A percentile compares a stretch with the other conserved stretches of the same genome.
These are phyloP conservation scores for baker's yeast (Saccharomyces cerevisiae) DNA, from an alignment of 805 yeast species.

Conservation along the genomic window DNA sequence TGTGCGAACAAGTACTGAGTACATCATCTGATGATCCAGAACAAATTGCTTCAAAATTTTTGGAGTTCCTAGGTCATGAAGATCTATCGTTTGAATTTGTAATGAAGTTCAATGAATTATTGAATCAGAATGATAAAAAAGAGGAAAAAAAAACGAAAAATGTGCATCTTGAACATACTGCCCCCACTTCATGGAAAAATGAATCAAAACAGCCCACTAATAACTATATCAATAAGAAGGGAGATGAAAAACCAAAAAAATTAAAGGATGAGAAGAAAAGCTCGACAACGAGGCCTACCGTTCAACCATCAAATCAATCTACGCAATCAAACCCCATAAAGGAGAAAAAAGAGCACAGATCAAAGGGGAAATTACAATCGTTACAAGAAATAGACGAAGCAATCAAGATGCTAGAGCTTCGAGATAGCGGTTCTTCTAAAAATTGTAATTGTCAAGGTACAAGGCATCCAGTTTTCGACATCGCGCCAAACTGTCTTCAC, in stretches of 20 bases:
- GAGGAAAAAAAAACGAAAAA: not conserved
- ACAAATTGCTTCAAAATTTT: slow-evolving; percentile 22
- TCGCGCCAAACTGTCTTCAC: slow-evolving; percentile 86
- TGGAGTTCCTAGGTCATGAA: slow-evolving; percentile 28
- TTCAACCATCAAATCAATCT: not conserved
- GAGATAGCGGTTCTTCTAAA: slow-evolving; percentile 13
- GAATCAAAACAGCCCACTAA: not conserved
- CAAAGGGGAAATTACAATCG: slow-evolving; percentile 41
- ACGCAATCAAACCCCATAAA: not conserved
- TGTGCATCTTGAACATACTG: not conserved
- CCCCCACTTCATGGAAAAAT: not conserved
- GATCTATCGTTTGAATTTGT: slow-evolving; percentile 27
- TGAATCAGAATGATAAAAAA: slow-evolving; percentile 1
- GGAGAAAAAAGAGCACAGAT: slow-evolving; percentile 3
- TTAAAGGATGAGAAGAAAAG: not conserved
- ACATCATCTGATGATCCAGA: slow-evolving; percentile 15
- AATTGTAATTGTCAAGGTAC: slow-evolving; percentile 80
- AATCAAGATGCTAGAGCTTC: slow-evolving; percentile 43
- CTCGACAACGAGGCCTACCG: not conserved
- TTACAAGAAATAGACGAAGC: slow-evolving; percentile 61
- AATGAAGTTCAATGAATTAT: slow-evolving; percentile 22
- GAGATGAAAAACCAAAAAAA: not conserved
- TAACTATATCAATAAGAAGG: not conserved
- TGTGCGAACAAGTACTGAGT: slow-evolving; percentile 25
- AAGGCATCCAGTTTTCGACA: slow-evolving; percentile 77